Conservation (phyloP, 1,284 basidiomycete genomes). For the Singerocomus inundabilis region DNA sequence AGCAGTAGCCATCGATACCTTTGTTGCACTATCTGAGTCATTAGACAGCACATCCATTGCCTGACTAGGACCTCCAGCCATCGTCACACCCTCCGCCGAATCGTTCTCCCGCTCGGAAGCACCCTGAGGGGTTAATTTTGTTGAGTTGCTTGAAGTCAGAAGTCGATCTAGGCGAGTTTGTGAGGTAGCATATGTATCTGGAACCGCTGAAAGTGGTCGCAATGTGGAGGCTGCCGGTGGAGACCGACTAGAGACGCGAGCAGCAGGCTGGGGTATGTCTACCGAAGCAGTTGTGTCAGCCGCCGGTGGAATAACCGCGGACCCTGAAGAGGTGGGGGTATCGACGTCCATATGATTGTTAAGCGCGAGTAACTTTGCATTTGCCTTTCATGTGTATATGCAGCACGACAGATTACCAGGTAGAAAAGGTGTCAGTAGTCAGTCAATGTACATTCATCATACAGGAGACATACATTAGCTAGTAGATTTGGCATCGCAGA, state of each 20-base stretch:
- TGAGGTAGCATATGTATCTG: background rate
- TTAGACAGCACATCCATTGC: background rate
- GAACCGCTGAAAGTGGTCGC: background rate
- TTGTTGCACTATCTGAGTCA: background rate
- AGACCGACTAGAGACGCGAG: constrained; percentile 2
- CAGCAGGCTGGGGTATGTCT: background rate
- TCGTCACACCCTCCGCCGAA: background rate
- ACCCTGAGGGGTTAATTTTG: constrained; percentile 2
- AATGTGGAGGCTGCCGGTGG: constrained; percentile 1
- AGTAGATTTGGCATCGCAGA: constrained; percentile 13
- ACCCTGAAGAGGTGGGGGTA: background rate
- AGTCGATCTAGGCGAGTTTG: background rate
- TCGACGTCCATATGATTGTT: background rate
- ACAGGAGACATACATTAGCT: constrained; percentile 17
- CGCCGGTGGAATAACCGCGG: background rate
- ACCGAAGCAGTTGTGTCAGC: constrained; percentile 4
- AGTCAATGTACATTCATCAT: background rate
- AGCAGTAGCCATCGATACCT: background rate
- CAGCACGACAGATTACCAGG: background rate
- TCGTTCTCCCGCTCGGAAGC: background rate
- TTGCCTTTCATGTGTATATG: constrained; percentile 1
- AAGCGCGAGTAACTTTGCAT: background rate
- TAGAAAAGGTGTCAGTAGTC: background rate
- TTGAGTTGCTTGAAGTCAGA: background rate
- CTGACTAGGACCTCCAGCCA: background rate